phyloP scores from a whole-genome alignment of 345 rosid genomes.

The Ceriops decandra region DNA sequence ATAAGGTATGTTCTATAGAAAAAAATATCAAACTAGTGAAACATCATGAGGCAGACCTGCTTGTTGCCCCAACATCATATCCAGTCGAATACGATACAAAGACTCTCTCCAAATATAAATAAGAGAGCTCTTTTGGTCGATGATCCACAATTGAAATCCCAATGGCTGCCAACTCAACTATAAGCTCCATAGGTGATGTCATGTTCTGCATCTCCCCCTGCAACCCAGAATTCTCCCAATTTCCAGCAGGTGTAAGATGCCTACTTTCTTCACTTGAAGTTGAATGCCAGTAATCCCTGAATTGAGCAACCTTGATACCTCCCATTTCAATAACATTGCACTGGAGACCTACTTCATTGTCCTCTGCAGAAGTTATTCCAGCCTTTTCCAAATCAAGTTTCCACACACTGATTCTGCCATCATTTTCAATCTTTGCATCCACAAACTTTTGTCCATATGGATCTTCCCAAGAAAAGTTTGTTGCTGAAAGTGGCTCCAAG shows the following conservation, averaged over 20 bases:
- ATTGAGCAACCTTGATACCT: conserved; percentile 63
- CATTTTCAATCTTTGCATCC: conserved; percentile 60
- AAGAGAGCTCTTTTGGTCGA: conserved; percentile 76
- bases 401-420: conserved; percentile 35
- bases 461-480: conserved; percentile 87
- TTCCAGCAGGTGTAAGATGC: conserved; percentile 37
- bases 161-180: conserved; percentile 81
- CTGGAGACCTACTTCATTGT: conserved; percentile 46
- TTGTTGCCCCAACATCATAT: conserved; percentile 82
- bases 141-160: conserved; percentile 89
- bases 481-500: conserved; percentile 65
- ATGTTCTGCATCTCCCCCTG: conserved; percentile 35
- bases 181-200: conserved; percentile 60
- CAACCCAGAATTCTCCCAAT: conserved; percentile 40
- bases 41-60: conserved; percentile 54
- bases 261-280: conserved; percentile 39
- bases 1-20: not conserved
- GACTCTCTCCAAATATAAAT: conserved; percentile 72
- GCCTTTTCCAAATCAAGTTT: conserved; percentile 62
- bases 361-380: conserved; percentile 41
- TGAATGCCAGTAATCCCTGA: conserved; percentile 42
- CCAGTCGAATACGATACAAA: conserved; percentile 85
- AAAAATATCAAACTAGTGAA: not conserved
- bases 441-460: conserved; percentile 83
- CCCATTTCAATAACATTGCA: conserved; percentile 67